A percentile compares a stretch with the other conserved stretches of the same genome.
phyloP scores from a whole-genome alignment of 257 asterid species.

The Nemophila menziesii region DNA sequence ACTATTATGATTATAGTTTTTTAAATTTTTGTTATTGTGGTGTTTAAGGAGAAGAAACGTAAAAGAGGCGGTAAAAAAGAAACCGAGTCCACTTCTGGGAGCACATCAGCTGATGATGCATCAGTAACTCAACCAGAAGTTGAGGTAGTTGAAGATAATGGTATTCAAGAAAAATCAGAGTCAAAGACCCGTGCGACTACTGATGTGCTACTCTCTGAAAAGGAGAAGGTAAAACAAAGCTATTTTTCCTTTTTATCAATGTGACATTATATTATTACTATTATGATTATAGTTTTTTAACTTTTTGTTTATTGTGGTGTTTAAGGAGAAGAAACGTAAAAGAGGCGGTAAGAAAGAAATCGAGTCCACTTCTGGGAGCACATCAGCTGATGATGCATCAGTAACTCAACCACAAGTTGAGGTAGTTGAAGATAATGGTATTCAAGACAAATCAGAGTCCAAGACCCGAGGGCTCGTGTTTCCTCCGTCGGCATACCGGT shows the following conservation, averaged over 20 bases:
- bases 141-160: too few relatives aligned
- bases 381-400: too few relatives aligned
- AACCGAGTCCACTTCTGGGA: slow-evolving; percentile 36
- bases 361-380: slow-evolving; percentile 34
- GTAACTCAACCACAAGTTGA: too few relatives aligned
- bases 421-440: too few relatives aligned
- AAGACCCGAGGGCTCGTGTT: too few relatives aligned
- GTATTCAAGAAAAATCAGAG: too few relatives aligned
- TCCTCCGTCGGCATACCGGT: too few relatives aligned
- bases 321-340: slow-evolving; percentile 70
- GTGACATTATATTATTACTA: neutral
- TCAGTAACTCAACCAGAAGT: too few relatives aligned
- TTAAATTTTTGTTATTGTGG: too few relatives aligned
- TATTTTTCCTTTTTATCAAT: neutral
- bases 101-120: slow-evolving; percentile 34
- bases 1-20: too few relatives aligned
- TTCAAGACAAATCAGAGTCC: too few relatives aligned
- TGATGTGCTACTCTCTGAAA: slow-evolving; percentile 60
- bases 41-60: slow-evolving; percentile 71
- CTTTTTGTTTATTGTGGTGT: neutral
- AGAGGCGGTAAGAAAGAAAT: slow-evolving; percentile 40
- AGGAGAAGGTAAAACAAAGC: slow-evolving; percentile 46
- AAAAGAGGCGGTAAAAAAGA: slow-evolving; percentile 38
- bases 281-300: neutral
- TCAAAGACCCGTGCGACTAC: too few relatives aligned